Conservation (phyloP, 2,329 filamentous ascomycete genomes). For the Westerdykella sp. region DNA sequence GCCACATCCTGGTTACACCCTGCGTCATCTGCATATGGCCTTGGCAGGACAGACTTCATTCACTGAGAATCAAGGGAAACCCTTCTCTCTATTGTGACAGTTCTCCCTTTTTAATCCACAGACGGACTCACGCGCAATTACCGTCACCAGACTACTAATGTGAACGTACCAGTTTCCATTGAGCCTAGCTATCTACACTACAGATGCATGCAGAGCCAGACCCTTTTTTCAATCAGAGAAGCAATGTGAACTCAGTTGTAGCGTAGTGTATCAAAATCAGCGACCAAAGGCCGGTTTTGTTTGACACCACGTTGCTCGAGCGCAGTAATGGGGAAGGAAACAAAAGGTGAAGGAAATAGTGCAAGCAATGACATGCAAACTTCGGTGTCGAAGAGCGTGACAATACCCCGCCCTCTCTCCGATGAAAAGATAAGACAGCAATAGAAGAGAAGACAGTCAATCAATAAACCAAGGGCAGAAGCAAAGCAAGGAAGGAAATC, state of each 20-base stretch:
- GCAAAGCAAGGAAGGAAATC: conserved; percentile 1
- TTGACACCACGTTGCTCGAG: neutral
- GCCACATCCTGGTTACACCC: neutral
- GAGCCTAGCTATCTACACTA: neutral
- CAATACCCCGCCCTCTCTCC: neutral
- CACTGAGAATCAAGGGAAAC: too few species aligned
- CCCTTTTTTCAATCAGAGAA: neutral
- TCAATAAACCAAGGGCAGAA: conserved; percentile 7
- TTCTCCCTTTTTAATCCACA: too few species aligned
- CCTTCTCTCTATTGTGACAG: too few species aligned
- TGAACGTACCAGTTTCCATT: neutral
- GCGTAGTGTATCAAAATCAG: conserved; percentile 4
- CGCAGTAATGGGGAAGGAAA: neutral
- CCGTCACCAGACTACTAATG: neutral
- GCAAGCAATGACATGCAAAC: neutral
- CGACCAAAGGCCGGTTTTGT: neutral
- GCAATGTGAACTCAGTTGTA: neutral
- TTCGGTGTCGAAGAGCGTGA: neutral
- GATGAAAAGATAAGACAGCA: conserved; percentile 5
- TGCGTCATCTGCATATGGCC: neutral
- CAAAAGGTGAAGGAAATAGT: neutral
- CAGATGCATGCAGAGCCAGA: neutral
- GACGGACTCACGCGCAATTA: too few species aligned
- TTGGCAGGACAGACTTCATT: too few species aligned
- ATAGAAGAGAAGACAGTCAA: conserved; percentile 2